phyloP scores from a whole-genome alignment of 1,139 yeast species.

The Saccharomycopsis hybrid region DNA sequence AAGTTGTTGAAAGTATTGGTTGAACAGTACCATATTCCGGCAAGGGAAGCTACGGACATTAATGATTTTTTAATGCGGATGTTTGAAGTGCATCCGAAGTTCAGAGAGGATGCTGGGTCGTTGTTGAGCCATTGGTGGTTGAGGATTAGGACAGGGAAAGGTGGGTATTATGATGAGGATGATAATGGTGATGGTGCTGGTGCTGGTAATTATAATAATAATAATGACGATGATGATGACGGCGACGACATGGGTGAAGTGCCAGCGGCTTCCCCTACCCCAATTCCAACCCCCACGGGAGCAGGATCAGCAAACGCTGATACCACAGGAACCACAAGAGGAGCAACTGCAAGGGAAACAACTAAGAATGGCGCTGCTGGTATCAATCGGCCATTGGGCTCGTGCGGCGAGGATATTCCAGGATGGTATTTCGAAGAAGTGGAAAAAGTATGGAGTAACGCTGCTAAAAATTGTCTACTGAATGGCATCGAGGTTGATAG shows the following conservation, averaged over 20 bases:
- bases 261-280: too few species aligned
- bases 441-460: neutral
- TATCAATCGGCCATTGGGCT: slow-evolving; percentile 23
- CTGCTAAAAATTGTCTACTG: neutral
- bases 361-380: too few species aligned
- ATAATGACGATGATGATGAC: neutral
- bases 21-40: slow-evolving; percentile 65
- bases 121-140: slow-evolving; percentile 78
- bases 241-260: neutral
- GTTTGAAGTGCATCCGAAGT: slow-evolving; percentile 62
- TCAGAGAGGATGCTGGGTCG: slow-evolving; percentile 77
- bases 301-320: too few species aligned
- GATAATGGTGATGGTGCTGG: too few species aligned
- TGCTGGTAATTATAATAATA: neutral
- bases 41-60: slow-evolving; percentile 48
- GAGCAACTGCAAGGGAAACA: slow-evolving; percentile 13
- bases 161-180: slow-evolving; percentile 20
- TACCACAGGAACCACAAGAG: neutral
- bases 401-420: slow-evolving; percentile 25
- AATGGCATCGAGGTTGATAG: too few species aligned
- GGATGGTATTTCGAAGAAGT: slow-evolving; percentile 22
- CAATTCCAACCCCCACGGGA: too few species aligned
- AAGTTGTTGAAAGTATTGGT: slow-evolving; percentile 50
- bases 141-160: slow-evolving; percentile 22
- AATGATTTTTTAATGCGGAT: slow-evolving; percentile 65